Conservation (phyloP, 805 yeast genomes). For the Ogataea ramenticola region DNA sequence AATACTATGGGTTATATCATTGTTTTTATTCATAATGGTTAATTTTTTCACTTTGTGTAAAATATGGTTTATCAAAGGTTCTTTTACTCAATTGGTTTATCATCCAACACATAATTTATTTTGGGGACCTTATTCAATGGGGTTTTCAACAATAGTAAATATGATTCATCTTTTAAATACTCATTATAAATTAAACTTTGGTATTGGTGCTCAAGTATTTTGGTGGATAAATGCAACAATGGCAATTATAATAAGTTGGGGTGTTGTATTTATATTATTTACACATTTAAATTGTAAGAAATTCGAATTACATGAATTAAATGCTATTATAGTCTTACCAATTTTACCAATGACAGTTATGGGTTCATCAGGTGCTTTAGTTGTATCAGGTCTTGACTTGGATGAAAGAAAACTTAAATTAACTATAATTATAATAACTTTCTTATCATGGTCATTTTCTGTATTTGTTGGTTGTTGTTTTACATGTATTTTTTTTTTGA, state of each 20-base stretch:
- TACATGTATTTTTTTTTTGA: slow-evolving; percentile 52
- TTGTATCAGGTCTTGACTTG: slow-evolving; percentile 36
- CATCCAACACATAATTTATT: slow-evolving; percentile 47
- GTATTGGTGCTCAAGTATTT: slow-evolving; percentile 37
- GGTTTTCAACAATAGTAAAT: slow-evolving; percentile 56
- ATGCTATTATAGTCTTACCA: slow-evolving; percentile 58
- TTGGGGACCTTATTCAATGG: slow-evolving; percentile 82
- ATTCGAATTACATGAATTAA: slow-evolving; percentile 29
- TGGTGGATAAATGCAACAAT: slow-evolving; percentile 64
- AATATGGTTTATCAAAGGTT: slow-evolving; percentile 21
- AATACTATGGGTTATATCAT: slow-evolving; percentile 44
- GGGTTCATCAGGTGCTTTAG: slow-evolving; percentile 55
- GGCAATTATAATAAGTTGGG: slow-evolving; percentile 53
- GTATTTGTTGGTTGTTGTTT: slow-evolving; percentile 50
- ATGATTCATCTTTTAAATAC: slow-evolving; percentile 38
- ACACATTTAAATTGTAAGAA: slow-evolving; percentile 23
- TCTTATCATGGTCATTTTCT: slow-evolving; percentile 67
- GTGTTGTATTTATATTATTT: slow-evolving; percentile 43
- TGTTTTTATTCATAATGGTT: slow-evolving; percentile 36
- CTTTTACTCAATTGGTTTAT: slow-evolving; percentile 21
- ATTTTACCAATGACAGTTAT: slow-evolving; percentile 73
- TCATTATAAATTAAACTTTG: slow-evolving; percentile 21
- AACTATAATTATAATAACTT: slow-evolving; percentile 46
- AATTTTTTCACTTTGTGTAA: slow-evolving; percentile 30
- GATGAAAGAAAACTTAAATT: slow-evolving; percentile 30